A percentile compares a stretch with the other conserved stretches of the same genome.
These are phyloP conservation scores for Podospora pseudoanserina DNA, from an alignment of 495 filamentous ascomycete genomes.

Conservation along the genomic window DNA sequence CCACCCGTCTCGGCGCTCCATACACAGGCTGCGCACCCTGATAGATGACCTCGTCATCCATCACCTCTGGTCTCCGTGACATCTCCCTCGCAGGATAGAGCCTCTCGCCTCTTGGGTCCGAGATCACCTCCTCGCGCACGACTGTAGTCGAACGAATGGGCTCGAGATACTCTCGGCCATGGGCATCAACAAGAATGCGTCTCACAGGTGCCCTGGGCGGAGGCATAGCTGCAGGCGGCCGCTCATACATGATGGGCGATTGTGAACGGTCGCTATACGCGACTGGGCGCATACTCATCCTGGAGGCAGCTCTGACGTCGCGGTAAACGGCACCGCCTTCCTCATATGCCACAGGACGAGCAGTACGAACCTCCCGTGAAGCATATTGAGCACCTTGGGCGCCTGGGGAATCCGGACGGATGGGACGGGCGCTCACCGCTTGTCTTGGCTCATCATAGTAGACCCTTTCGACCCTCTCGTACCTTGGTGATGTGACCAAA, in stretches of 20 bases:
- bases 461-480: slow-evolving; percentile 38
- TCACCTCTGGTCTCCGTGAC: slow-evolving; percentile 48
- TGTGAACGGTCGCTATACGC: slow-evolving; percentile 55
- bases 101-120: slow-evolving; percentile 45
- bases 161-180: slow-evolving; percentile 68
- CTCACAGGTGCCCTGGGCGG: slow-evolving; percentile 53
- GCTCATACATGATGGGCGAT: slow-evolving; percentile 54
- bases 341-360: slow-evolving; percentile 54
- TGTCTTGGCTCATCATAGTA: slow-evolving; percentile 35
- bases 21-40: slow-evolving; percentile 38
- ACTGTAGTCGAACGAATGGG: slow-evolving; percentile 44
- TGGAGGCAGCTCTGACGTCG: slow-evolving; percentile 39
- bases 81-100: slow-evolving; percentile 42
- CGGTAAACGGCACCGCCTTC: slow-evolving; percentile 57
- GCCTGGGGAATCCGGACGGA: slow-evolving; percentile 44
- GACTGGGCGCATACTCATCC: slow-evolving; percentile 45
- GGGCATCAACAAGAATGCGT: slow-evolving; percentile 66
- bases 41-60: slow-evolving; percentile 50
- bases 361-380: slow-evolving; percentile 42
- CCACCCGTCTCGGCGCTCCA: slow-evolving; percentile 44
- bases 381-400: slow-evolving; percentile 46
- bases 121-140: slow-evolving; percentile 43
- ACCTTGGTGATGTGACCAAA: slow-evolving; percentile 27
- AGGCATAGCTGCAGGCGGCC: slow-evolving; percentile 48
- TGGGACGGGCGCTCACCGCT: slow-evolving; percentile 46